Evolutionary conservation across 768 basidiomycete species (phyloP), one percentile per base, ranked within the genome.

Genomic region (Leucogyrophana mollusca): DNA sequence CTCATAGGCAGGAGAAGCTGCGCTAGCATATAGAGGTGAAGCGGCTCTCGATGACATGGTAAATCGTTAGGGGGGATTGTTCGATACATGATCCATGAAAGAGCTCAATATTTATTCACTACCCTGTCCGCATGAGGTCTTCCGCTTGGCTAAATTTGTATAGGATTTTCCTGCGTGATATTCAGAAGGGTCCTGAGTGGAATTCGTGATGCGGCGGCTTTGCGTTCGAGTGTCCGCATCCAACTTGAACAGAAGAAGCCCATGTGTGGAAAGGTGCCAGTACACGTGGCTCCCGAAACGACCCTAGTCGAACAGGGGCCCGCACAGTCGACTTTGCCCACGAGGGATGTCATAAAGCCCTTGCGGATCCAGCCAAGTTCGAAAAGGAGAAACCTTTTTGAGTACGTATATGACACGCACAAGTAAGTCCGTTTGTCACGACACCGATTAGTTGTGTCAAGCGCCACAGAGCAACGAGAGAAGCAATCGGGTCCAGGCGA

Each of bases 1-100:
- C 8, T 65, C 63, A 16, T 65, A 59, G 36, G 54, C 46, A 50
- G 57, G 56, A 27, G 65, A 58, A 43, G 57, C 56, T 4, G 62
- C 47, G 52, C 59, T 49, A 38, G 60, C 46, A 50, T 64, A 52
- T 56, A 65, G 41, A 42, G 65, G 23, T 16, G 65, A 51, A 7
- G 43, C 32, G 9, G 52, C 34, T 32, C 58, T 57, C 21, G 65
- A 57, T 32, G 66, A 35, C 66, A 66, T 66, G 34, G 8, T 25
- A 35, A 22, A 37, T 30, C 34, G 23, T 22, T 40, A 39, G 5
- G 27, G 46, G 32, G 25, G 27, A 35, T 35, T 33, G 41, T 39
- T 24, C 52, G 36, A 37, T 40, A 36, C 9, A 37, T 16, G 20
- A 25, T 8, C 11, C 11, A 10, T 50, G 43, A 25, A 34, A n/a